Evolutionary conservation across 345 rosid species (phyloP).

Genomic region (Hypericum androsaemum): DNA sequence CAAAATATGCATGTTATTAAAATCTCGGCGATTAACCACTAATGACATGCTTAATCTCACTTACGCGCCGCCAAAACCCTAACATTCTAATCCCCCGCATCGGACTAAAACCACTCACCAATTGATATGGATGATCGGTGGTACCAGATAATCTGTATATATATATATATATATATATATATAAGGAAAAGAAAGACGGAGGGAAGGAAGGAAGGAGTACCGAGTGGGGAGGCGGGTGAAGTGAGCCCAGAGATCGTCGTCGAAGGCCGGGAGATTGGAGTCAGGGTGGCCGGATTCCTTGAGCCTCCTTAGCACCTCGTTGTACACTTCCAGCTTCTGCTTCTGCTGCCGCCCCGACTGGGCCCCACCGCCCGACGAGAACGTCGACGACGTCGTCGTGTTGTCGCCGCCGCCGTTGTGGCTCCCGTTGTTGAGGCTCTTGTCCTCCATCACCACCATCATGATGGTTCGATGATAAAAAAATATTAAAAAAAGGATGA

Average conservation of each 20-base stretch:
- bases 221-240: conserved; percentile 84
- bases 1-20: not conserved
- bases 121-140: no score
- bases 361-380: conserved; percentile 10
- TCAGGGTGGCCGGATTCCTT: conserved; percentile 40
- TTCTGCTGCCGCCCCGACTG: conserved; percentile 39
- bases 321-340: conserved; percentile 55
- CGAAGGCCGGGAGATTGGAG: conserved; percentile 50
- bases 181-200: not conserved
- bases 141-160: no score
- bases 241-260: conserved; percentile 85
- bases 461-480: not conserved
- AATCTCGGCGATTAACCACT: no score
- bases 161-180: no score
- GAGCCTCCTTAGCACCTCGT: conserved; percentile 66
- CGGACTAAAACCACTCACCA: no score
- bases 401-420: conserved; percentile 18
- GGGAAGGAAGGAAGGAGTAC: conserved; percentile 21
- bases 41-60: no score
- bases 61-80: no score
- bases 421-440: conserved; percentile 58
- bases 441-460: conserved; percentile 47
- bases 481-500: no score
- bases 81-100: no score
- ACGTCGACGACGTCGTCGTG: conserved; percentile 17